Evolutionary conservation across 2,329 filamentous ascomycete genomes (phyloP), one percentile per base, ranked within the genome.

Genomic region (Acrocalymma vagum): DNA sequence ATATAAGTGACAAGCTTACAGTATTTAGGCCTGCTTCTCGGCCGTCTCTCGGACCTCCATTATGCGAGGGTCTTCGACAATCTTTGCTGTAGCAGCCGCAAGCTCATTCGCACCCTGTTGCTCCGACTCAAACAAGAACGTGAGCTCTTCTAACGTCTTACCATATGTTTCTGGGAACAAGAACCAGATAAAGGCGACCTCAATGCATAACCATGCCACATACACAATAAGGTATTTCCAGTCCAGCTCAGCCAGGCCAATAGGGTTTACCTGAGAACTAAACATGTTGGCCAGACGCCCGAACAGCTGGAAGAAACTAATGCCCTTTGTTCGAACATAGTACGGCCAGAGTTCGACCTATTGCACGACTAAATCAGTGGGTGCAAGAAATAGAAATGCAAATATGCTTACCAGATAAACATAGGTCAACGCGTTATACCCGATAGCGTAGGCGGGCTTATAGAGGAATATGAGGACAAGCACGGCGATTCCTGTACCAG

Each of bases 161-260:
- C 63, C 64, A 33, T 55, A 60, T 5, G 63, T 67, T 35, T 67
- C 64, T 0, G 63, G 64, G 43, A 65, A 67, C 25, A 67, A 28
- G 38, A 69, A 62, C 46, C 63, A 67, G 42, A 67, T 67, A 44
- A 69, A 64, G 1, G 67, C 51, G 15, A 68, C 50, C 32, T 69
- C 65, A 15, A 62, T 62, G 26, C 39, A 54, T 2, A 69, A 48
- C 55, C 63, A 65, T 15, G 51, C 62, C 0, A 76, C 72, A 16
- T 82, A 86, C 60, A 85, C 82, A 31, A 85, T 69, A 71, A 83
- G 83, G 37, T 86, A 82, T 63, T 85, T 78, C 80, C 82, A 86
- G 32, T 63, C 60, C 6, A 84, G 69, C 41, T 78, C 75, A 38
- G 82, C 74, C 73, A 84, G 84, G 4, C 82, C 84, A 47, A 85